phyloP scores from a whole-genome alignment of 345 rosid species.

The Zanthoxylum bungeanum region DNA sequence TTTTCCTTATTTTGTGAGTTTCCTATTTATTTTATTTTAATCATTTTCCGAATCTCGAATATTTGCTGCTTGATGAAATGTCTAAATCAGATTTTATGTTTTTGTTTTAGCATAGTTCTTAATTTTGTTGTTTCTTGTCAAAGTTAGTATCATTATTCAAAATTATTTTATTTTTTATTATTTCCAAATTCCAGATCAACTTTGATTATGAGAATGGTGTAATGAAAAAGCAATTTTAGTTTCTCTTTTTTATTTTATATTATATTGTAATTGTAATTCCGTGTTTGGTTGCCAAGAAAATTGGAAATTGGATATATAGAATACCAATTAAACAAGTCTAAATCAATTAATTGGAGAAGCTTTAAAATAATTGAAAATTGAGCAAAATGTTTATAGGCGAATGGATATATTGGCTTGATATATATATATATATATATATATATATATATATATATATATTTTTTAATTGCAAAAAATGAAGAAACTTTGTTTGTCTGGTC shows the following conservation, averaged over 20 bases:
- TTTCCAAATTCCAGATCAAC: constrained; percentile 11
- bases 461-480: neutral
- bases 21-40: neutral
- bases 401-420: neutral
- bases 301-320: neutral
- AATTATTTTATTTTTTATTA: constrained; percentile 3
- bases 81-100: constrained; percentile 20
- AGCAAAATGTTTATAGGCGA: neutral
- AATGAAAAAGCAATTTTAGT: neutral
- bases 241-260: neutral
- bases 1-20: neutral
- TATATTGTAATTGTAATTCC: neutral
- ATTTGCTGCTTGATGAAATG: constrained; percentile 20
- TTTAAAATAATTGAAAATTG: neutral
- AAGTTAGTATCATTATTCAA: neutral
- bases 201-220: neutral
- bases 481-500: neutral
- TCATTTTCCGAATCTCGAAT: constrained; percentile 10
- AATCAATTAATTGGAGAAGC: too few relatives aligned
- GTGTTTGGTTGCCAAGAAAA: constrained; percentile 12
- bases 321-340: too few relatives aligned
- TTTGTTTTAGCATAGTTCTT: neutral
- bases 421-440: too few relatives aligned
- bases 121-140: neutral
- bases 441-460: too few relatives aligned